phyloP scores from a whole-genome alignment of 257 asterid species.

The Nemophila menziesii region DNA sequence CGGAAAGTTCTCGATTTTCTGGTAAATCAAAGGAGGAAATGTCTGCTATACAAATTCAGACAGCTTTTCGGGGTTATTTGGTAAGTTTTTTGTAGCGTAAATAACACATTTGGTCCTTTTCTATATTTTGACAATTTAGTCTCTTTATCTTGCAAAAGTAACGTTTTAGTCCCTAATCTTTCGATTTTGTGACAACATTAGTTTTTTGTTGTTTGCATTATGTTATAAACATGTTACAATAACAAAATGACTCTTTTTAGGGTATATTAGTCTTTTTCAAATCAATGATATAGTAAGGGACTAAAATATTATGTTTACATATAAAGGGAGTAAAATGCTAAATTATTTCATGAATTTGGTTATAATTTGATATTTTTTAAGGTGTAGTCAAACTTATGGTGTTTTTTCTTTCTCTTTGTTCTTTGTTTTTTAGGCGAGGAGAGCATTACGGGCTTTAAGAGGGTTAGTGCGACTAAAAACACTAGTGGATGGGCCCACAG shows the following conservation, averaged over 20 bases:
- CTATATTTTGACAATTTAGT: not conserved
- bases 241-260: no score
- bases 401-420: conserved; percentile 1
- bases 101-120: not conserved
- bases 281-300: no score
- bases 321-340: no score
- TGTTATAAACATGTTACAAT: no score
- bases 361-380: no score
- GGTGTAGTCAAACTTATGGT: not conserved
- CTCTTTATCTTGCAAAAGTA: no score
- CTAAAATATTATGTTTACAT: no score
- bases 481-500: conserved; percentile 76
- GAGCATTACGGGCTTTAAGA: conserved; percentile 75
- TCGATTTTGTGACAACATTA: no score
- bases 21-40: conserved; percentile 72
- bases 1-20: conserved; percentile 27
- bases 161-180: no score
- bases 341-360: not conserved
- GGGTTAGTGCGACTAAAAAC: conserved; percentile 85
- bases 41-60: conserved; percentile 76
- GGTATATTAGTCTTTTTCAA: no score
- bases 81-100: no score
- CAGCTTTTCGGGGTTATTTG: conserved; percentile 84
- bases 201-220: no score
- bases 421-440: conserved; percentile 79